Conservation (phyloP, 805 yeast species). For the Ascoidea rubescens region DNA sequence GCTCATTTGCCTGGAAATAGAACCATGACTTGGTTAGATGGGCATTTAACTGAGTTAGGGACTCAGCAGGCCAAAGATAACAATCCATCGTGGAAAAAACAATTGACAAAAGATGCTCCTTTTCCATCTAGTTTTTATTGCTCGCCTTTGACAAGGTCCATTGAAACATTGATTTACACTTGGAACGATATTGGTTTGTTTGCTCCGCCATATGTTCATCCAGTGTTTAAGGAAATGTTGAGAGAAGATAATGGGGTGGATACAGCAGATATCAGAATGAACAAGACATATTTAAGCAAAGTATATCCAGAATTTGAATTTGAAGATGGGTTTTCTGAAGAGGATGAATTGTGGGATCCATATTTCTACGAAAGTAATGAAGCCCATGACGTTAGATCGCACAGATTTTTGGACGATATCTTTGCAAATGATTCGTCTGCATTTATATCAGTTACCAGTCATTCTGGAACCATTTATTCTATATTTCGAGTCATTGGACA, state of each 20-base stretch:
- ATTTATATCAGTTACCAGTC: constrained; percentile 30
- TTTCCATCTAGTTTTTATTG: constrained; percentile 38
- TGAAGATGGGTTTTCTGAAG: constrained; percentile 29
- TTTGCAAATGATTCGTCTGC: constrained; percentile 11
- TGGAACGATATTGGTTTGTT: constrained; percentile 23
- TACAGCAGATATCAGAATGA: constrained; percentile 41
- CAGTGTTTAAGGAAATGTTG: constrained; percentile 27
- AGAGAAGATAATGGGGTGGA: constrained; percentile 52
- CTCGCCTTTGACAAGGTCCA: constrained; percentile 53
- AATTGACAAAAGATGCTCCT: constrained; percentile 17
- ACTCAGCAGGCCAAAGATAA: constrained; percentile 30
- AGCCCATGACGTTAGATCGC: constrained; percentile 26
- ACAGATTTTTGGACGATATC: constrained; percentile 27
- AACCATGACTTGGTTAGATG: constrained; percentile 34
- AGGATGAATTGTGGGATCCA: constrained; percentile 28
- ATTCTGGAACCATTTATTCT: constrained; percentile 34
- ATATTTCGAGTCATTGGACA: constrained; percentile 32
- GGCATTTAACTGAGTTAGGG: constrained; percentile 33
- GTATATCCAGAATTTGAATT: constrained; percentile 28
- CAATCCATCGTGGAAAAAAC: constrained; percentile 22
- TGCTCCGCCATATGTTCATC: neutral
- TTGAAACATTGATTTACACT: constrained; percentile 40
- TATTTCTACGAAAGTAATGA: constrained; percentile 29
- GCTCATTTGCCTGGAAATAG: constrained; percentile 30
- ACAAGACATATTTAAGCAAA: constrained; percentile 21